Evolutionary conservation across 371 early-diverging fungal genomes (phyloP), one percentile per base, ranked within the genome.

Genomic region (Sporodiniella umbellata): DNA sequence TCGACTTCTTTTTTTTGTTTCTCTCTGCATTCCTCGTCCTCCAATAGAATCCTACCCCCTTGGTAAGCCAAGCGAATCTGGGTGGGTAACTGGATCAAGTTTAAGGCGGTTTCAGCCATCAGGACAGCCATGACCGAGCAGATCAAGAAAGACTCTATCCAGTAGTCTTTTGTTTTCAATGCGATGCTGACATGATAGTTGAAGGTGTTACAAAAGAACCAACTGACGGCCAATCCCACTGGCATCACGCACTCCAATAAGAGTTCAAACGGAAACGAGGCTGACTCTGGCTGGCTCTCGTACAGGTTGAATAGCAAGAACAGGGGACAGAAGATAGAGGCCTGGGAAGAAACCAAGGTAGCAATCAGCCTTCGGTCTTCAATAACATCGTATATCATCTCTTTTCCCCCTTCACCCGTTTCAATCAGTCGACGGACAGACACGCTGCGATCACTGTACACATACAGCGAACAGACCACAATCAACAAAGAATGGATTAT

Each of bases 161-260:
- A 39, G 5, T 48, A 18, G 8, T 56, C 17, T 15, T 17, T 44
- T 11, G 48, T 25, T 24, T 50, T 38, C 15, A 22, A 28, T 14
- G 45, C 50, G 14, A 50, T n/a, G n/a, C 14, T 43, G 31, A 37
- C 8, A 48, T 31, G 11, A 42, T 39, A 50, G 33, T 72, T 72
- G 47, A 72, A 72, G 0, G 58, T 26, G 18, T 68, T 64, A 22
- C 76, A 69, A 39, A 72, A 68, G 5, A 60, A 31, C 72, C 76
- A 72, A 33, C 76, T 70, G 8, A 70, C n/a, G 3, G 66, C 68
- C n/a, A 76, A 28, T 10, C 70, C 76, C 14, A 65, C 33, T 0
- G 76, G 72, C 67, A 75, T 69, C 6, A 75, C 19, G 4, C 69
- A 58, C 33, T 66, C 64, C 35, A 68, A 72, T 1, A 53, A 17